phyloP scores from a whole-genome alignment of 2,329 filamentous ascomycete genomes.

The Nannizziopsis arthrosporioides region DNA sequence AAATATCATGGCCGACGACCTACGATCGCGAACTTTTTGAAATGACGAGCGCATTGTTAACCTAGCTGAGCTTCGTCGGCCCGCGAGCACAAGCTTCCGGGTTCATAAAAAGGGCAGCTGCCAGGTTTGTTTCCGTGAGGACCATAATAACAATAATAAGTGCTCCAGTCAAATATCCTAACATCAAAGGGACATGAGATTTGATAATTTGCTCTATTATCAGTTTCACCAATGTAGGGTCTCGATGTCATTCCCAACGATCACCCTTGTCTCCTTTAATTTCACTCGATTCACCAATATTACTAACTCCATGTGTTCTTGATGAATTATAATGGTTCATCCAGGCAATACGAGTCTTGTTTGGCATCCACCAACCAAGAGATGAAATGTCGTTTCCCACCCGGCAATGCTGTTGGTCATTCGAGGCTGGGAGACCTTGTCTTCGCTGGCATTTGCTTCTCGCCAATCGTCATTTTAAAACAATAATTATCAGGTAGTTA shows the following conservation, averaged over 20 bases:
- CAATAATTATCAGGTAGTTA: no score
- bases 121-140: not conserved
- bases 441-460: not conserved
- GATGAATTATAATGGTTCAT: not conserved
- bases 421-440: conserved; percentile 1
- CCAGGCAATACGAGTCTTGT: conserved; percentile 10
- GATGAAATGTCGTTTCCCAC: no score
- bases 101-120: no score
- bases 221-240: conserved; percentile 12
- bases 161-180: not conserved
- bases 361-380: conserved; percentile 2
- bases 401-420: no score
- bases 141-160: conserved; percentile 3
- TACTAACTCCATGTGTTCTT: conserved; percentile 2
- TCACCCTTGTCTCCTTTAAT: conserved; percentile 10
- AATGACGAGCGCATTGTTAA: no score
- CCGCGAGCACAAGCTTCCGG: no score
- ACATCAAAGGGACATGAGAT: not conserved
- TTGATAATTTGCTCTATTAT: conserved; percentile 7
- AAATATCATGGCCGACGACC: no score
- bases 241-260: conserved; percentile 1
- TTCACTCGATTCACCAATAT: conserved; percentile 3
- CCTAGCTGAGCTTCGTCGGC: no score
- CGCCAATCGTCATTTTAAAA: not conserved
- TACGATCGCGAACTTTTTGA: no score